These are phyloP conservation scores for Grosmannia penicillata DNA, from an alignment of 2,329 filamentous ascomycete species.

Conservation along the genomic window DNA sequence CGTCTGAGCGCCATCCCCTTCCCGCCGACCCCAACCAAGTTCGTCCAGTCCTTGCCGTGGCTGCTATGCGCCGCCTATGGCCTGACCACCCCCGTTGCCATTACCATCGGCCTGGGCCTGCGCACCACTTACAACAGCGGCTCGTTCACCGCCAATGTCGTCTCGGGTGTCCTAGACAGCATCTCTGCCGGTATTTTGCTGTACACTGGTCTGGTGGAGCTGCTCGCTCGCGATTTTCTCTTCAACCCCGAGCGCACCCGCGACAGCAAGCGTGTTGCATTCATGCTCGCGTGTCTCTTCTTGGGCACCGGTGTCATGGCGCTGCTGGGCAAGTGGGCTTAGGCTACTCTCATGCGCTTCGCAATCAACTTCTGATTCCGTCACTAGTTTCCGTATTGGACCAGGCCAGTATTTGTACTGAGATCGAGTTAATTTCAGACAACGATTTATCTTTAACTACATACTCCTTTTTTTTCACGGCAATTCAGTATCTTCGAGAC, in stretches of 20 bases:
- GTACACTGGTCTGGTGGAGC: conserved; percentile 88
- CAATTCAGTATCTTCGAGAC: too few species aligned
- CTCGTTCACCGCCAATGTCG: conserved; percentile 45
- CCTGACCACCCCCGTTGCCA: conserved; percentile 70
- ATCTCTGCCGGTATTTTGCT: conserved; percentile 85
- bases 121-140: conserved; percentile 46
- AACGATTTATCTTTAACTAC: background rate
- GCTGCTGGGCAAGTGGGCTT: conserved; percentile 76
- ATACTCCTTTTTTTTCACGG: background rate
- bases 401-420: too few species aligned
- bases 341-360: conserved; percentile 4
- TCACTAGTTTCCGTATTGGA: too few species aligned
- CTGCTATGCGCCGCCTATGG: conserved; percentile 57
- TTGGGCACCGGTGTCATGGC: conserved; percentile 70
- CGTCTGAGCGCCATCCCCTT: conserved; percentile 53
- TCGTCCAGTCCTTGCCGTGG: conserved; percentile 61
- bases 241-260: conserved; percentile 77
- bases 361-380: background rate
- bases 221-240: conserved; percentile 95
- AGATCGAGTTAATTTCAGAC: too few species aligned
- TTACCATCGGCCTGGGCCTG: conserved; percentile 71
- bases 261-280: conserved; percentile 51
- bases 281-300: conserved; percentile 59
- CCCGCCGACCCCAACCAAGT: conserved; percentile 47
- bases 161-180: conserved; percentile 80